A percentile compares a stretch with the other conserved stretches of the same genome.
Conservation (phyloP, 495 filamentous ascomycete species). For the Aspergillus funiculosus region DNA sequence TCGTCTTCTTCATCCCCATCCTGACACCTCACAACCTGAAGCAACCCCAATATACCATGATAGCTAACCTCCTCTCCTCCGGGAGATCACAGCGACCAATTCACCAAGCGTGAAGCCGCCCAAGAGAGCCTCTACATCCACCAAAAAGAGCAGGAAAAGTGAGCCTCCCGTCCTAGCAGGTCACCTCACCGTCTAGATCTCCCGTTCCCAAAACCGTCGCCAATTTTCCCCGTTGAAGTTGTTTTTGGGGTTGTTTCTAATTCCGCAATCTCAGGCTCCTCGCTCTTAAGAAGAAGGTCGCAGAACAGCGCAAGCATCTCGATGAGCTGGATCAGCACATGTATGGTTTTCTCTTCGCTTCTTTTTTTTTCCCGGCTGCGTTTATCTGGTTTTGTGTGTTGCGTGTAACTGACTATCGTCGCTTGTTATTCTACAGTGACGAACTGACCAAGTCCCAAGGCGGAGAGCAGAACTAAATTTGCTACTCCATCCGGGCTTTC, state of each 20-base stretch:
- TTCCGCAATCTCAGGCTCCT: slow-evolving; percentile 40
- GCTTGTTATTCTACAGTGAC: slow-evolving; percentile 49
- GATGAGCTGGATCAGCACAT: slow-evolving; percentile 79
- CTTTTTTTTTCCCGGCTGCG: too few species aligned
- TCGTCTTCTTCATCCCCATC: neutral
- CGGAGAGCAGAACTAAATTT: slow-evolving; percentile 62
- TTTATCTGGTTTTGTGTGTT: neutral
- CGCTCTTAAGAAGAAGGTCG: slow-evolving; percentile 68
- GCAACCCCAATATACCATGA: neutral
- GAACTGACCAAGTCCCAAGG: slow-evolving; percentile 63
- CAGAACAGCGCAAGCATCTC: slow-evolving; percentile 72
- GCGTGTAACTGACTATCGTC: neutral
- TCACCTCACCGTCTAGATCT: too few species aligned
- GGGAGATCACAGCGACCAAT: slow-evolving; percentile 69
- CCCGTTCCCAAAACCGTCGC: neutral
- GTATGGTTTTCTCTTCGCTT: slow-evolving; percentile 40
- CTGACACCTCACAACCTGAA: slow-evolving; percentile 6
- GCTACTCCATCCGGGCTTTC: too few species aligned
- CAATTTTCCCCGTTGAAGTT: too few species aligned
- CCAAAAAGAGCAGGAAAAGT: slow-evolving; percentile 82
- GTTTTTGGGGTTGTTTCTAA: neutral
- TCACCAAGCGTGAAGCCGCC: slow-evolving; percentile 85
- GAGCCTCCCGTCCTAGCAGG: slow-evolving; percentile 11
- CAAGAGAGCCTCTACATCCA: slow-evolving; percentile 77
- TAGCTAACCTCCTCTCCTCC: slow-evolving; percentile 1